These are phyloP conservation scores for Kazachstania sp. DNA, from an alignment of 1,139 yeast genomes.

Conservation along the genomic window DNA sequence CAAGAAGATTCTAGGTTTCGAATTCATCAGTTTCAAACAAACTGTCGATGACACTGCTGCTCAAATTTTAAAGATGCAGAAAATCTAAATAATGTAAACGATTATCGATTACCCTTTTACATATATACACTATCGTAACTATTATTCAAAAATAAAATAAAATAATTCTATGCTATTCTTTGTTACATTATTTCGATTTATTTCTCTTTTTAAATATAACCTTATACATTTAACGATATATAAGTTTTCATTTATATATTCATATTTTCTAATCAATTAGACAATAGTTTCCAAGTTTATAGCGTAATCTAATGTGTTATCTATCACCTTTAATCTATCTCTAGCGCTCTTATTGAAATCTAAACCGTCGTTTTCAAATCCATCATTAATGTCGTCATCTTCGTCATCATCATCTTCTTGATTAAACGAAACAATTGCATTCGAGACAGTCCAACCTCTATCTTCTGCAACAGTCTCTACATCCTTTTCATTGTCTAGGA, in stretches of 20 bases:
- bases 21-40: conserved; percentile 21
- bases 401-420: conserved; percentile 14
- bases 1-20: conserved; percentile 16
- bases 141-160: neutral
- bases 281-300: conserved; percentile 30
- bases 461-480: conserved; percentile 52
- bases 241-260: neutral
- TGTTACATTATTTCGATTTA: neutral
- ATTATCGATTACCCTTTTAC: conserved; percentile 17
- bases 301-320: conserved; percentile 28
- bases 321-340: conserved; percentile 17
- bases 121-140: neutral
- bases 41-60: conserved; percentile 2
- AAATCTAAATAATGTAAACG: neutral
- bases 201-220: neutral
- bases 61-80: neutral
- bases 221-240: neutral
- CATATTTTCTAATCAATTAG: conserved; percentile 5
- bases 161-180: neutral
- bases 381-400: conserved; percentile 7
- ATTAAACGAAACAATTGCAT: conserved; percentile 55
- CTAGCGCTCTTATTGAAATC: neutral
- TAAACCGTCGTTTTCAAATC: conserved; percentile 8
- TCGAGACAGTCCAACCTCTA: conserved; percentile 54
- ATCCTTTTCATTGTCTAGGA: conserved; percentile 60